Evolutionary conservation across 2,329 filamentous ascomycete genomes (phyloP), one percentile per base, ranked within the genome.

Genomic region (Sordariomycetes sp.): DNA sequence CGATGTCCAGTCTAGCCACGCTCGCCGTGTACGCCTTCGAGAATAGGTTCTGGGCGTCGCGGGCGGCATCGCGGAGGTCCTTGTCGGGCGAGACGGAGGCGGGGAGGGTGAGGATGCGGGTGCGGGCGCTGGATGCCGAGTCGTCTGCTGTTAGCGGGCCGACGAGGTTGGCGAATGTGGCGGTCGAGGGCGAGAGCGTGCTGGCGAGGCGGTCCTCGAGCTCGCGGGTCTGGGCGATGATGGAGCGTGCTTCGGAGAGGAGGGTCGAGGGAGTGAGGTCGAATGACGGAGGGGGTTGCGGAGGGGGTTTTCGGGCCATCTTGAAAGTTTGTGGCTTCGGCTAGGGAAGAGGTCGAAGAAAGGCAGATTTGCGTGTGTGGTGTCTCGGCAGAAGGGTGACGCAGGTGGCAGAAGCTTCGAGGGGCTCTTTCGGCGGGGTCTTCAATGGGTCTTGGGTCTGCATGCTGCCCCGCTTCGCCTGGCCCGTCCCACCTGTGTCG

Each of bases 221-320:
- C 1, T 59, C 51, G 1, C 37, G 60, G 35, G 65, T 62, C n/a
- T 58, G 40, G 16, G 55, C 28, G 22, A 66, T 62, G 61, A 65
- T 60, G 64, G 87, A 78, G 1, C 57, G 58, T 16, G 62, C 64
- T 48, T 61, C 57, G 10, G 43, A 46, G 50, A 65, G 61, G 10
- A 67, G 61, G 14, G 58, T 43, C 0, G 58, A 56, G 3, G 62
- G 61, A 3, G 60, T 53, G 16, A 58, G 18, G 22, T 59, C 55
- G 58, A 67, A 67, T 48, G 54, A 60, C 1, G 65, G 63, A 0
- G 65, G 65, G 12, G 54, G 3, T 11, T 67, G 64, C 0, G 65
- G 66, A 1, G 65, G 64, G n/a, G 55, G 12, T 35, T 52, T 62
- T 22, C 5, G 16, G 4, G 37, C 37, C 54, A 55, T 55, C n/a